Evolutionary conservation across 169 alveolate species (phyloP).

Genomic region (Plasmodium gonderi): DNA sequence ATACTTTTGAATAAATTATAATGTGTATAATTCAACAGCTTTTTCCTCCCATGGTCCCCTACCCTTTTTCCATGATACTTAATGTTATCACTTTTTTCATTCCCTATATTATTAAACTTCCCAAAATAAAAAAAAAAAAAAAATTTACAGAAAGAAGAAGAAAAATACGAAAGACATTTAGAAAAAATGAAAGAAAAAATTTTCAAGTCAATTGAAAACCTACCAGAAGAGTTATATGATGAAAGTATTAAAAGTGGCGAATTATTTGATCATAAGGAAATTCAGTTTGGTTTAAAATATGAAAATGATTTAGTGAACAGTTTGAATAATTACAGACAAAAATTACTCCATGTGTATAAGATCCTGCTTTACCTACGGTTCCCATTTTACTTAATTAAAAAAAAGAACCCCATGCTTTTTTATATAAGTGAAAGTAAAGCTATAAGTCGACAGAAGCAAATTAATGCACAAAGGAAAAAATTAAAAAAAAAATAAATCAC

Average conservation of each 20-base stretch:
- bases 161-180: conserved; percentile 41
- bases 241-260: conserved; percentile 69
- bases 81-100: too few species aligned
- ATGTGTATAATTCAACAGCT: background rate
- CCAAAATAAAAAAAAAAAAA: background rate
- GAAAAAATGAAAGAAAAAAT: conserved; percentile 65
- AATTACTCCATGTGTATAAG: conserved; percentile 79
- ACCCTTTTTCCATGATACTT: background rate
- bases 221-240: conserved; percentile 66
- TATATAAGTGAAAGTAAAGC: conserved; percentile 86
- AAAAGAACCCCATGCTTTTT: conserved; percentile 81
- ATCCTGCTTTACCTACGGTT: conserved; percentile 80
- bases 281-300: conserved; percentile 73
- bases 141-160: conserved; percentile 35
- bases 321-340: conserved; percentile 77
- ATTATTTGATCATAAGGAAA: conserved; percentile 32
- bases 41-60: background rate
- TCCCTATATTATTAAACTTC: too few species aligned
- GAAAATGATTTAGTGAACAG: conserved; percentile 74
- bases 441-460: conserved; percentile 83
- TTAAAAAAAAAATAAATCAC: conserved; percentile 64
- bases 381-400: conserved; percentile 81
- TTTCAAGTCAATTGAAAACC: conserved; percentile 26
- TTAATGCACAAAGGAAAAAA: conserved; percentile 79
- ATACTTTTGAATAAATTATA: too few species aligned